Evolutionary conservation across 805 yeast species (phyloP), one percentile per base, ranked within the genome.

Genomic region (Cyberlindnera misumaiensis): DNA sequence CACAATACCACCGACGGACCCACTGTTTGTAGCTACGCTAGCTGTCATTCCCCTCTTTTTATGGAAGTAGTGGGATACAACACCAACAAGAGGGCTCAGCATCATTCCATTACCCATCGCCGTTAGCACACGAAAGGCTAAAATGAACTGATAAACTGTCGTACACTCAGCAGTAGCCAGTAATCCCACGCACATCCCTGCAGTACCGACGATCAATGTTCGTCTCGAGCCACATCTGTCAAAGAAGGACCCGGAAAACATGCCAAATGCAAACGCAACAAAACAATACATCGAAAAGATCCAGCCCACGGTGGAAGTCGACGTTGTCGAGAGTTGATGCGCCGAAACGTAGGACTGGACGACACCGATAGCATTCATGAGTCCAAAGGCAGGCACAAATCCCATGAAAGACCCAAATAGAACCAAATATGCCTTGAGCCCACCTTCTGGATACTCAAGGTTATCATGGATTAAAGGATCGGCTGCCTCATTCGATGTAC

Each of bases 11-110:
- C 81, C 82, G 14, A 75, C 38, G 4, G 77, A 71, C 2, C 80
- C 80, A 14, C 80, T 80, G 40, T 67, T 61, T 3, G 73, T 68
- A 0, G 77, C 73, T 1, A 68, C 42, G 16, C 76, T 71, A 11
- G 68, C 62, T 1, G 79, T 81, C 42, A 68, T 63, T 1, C 81
- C 88, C 48, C 88, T 64, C 48, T 67, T 77, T 26, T 58, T 60
- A 28, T 65, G 59, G 54, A 81, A 82, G 80, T 84, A 82, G 43
- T 82, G 85, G 18, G 79, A 74, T 1, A 80, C 67, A 13, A 75
- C 76, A 6, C 83, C 72, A 3, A 81, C 65, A 28, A 77, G 55
- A 0, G 87, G 86, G 7, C 79, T 70, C 60, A 77, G 70, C 26
- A 80, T 64, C 26, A 79, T 59, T 2, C 82, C 82, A 28, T 73